phyloP scores from a whole-genome alignment of 2,329 filamentous ascomycete genomes.

The Gliomastix tumulicola region DNA sequence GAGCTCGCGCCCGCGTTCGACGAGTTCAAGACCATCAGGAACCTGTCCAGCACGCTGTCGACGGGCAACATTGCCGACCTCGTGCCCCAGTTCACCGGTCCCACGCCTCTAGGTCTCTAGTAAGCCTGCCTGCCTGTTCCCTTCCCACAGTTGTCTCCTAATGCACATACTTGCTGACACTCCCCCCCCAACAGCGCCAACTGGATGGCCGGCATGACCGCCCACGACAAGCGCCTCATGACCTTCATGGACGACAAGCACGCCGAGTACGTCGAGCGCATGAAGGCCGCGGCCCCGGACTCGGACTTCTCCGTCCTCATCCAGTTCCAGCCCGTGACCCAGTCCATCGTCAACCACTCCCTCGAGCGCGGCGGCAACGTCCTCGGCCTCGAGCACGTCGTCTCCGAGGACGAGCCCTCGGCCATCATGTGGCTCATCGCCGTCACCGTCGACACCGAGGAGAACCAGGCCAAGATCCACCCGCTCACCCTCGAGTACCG shows the following conservation, averaged over 20 bases:
- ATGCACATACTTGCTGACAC: no score
- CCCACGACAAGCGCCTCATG: constrained; percentile 18
- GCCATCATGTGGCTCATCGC: constrained; percentile 26
- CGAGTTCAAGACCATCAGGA: constrained; percentile 10
- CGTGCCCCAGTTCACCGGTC: constrained; percentile 20
- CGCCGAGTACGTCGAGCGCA: constrained; percentile 15
- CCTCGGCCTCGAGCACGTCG: constrained; percentile 20
- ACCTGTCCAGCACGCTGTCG: constrained; percentile 11
- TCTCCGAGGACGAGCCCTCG: constrained; percentile 21
- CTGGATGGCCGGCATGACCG: constrained; percentile 22
- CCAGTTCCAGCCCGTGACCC: constrained; percentile 23
- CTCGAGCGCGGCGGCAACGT: constrained; percentile 18
- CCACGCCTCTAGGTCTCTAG: constrained; percentile 19
- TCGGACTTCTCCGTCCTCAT: constrained; percentile 15
- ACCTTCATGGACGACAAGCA: constrained; percentile 20
- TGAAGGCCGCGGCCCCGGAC: constrained; percentile 15
- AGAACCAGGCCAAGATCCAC: constrained; percentile 21
- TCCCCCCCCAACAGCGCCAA: constrained; percentile 12
- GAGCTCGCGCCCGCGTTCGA: constrained; percentile 13
- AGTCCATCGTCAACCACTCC: constrained; percentile 15
- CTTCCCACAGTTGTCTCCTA: background rate
- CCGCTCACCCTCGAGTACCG: constrained; percentile 16
- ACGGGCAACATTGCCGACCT: constrained; percentile 16
- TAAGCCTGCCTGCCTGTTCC: constrained; percentile 7
- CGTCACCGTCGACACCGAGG: constrained; percentile 29